These are phyloP conservation scores for Aschersonia sp. DNA, from an alignment of 2,329 filamentous ascomycete species.

Conservation along the genomic window DNA sequence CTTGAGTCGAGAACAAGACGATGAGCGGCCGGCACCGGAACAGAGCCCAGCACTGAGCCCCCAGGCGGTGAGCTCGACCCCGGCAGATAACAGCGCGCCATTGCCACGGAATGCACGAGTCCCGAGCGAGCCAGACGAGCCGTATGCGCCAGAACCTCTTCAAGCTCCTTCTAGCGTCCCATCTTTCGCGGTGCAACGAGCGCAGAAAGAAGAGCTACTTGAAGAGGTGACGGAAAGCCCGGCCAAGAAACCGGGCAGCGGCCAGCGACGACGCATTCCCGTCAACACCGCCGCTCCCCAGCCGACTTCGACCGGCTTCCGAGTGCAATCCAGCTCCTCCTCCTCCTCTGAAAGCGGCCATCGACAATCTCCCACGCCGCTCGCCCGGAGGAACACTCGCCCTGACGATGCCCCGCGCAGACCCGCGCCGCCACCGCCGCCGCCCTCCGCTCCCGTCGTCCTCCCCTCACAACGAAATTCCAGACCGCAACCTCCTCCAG, in stretches of 20 bases:
- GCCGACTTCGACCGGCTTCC: not conserved
- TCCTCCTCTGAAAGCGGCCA: not conserved
- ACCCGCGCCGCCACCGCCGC: too few relatives aligned
- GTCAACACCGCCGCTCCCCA: not conserved
- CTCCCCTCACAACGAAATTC: too few relatives aligned
- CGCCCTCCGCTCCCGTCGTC: too few relatives aligned
- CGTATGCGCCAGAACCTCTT: constrained; percentile 1
- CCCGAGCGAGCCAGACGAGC: not conserved
- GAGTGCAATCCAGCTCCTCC: not conserved
- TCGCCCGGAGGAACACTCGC: not conserved
- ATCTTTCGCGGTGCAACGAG: not conserved
- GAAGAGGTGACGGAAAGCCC: constrained; percentile 1
- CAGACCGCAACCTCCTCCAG: not conserved
- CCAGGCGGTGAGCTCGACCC: not conserved
- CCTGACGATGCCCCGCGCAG: not conserved
- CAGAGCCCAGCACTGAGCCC: not conserved
- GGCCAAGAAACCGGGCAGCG: not conserved
- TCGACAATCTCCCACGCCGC: not conserved
- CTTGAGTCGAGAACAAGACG: not conserved
- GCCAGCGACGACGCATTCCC: not conserved
- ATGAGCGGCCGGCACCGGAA: not conserved
- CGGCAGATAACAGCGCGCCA: not conserved
- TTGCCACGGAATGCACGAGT: not conserved
- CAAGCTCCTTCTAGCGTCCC: constrained; percentile 2
- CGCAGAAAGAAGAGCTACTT: not conserved